A percentile compares a stretch with the other conserved stretches of the same genome.
Conservation (phyloP, 495 filamentous ascomycete species). For the Achaetomiella virescens region DNA sequence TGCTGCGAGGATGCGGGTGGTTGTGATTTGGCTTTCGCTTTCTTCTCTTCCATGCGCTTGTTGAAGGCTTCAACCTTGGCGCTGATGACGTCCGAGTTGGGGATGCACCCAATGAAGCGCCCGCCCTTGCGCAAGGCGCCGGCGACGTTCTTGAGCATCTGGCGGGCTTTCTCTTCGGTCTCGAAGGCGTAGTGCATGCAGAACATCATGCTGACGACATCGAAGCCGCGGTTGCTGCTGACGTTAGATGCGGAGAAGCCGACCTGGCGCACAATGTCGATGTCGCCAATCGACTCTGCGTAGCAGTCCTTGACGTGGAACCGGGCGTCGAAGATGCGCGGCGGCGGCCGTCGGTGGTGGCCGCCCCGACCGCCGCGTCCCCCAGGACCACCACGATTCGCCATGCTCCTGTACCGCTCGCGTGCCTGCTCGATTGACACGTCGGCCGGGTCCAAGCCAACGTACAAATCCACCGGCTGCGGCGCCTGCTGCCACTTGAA, state of each 20-base stretch:
- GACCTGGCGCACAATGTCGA: constrained; percentile 72
- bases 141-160: constrained; percentile 90
- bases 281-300: constrained; percentile 67
- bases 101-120: constrained; percentile 86
- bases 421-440: constrained; percentile 83
- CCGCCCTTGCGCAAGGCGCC: constrained; percentile 87
- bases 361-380: constrained; percentile 53
- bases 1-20: neutral
- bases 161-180: constrained; percentile 75
- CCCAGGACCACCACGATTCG: constrained; percentile 50
- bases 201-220: constrained; percentile 98
- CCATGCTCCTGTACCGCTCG: constrained; percentile 74
- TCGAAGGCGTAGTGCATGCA: constrained; percentile 99
- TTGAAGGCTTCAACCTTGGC: constrained; percentile 58
- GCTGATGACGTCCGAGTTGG: constrained; percentile 83
- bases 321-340: constrained; percentile 67
- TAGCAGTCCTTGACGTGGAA: constrained; percentile 90
- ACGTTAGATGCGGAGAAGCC: constrained; percentile 67
- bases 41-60: constrained; percentile 45
- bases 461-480: constrained; percentile 77
- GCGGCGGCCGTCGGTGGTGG: constrained; percentile 38
- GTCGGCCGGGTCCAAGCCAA: constrained; percentile 88
- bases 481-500: constrained; percentile 92
- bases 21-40: constrained; percentile 35
- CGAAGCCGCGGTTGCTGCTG: constrained; percentile 69